Conservation (phyloP, 1,139 yeast species). For the Candida tetrigidarum region DNA sequence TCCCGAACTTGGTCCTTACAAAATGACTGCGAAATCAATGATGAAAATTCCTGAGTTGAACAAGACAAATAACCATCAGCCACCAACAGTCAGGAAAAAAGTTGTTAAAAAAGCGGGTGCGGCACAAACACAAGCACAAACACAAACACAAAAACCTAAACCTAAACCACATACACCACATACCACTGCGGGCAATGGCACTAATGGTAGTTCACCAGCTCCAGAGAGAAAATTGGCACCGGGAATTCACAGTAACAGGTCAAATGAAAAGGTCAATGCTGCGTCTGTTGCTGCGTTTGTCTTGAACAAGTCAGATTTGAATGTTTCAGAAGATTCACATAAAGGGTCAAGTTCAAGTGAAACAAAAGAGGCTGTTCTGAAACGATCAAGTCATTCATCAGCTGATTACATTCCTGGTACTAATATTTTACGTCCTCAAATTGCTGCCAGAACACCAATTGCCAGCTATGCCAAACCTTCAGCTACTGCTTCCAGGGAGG, state of each 20-base stretch:
- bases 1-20: constrained; percentile 76
- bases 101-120: constrained; percentile 15
- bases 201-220: constrained; percentile 7
- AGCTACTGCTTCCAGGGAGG: constrained; percentile 7
- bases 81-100: constrained; percentile 21
- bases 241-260: background rate
- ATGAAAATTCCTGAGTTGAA: constrained; percentile 52
- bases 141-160: constrained; percentile 10
- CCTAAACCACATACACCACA: constrained; percentile 12
- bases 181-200: constrained; percentile 5
- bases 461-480: constrained; percentile 11
- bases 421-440: constrained; percentile 57
- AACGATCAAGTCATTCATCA: constrained; percentile 11
- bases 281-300: constrained; percentile 54
- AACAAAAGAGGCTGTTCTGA: constrained; percentile 9
- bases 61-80: constrained; percentile 28
- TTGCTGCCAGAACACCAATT: constrained; percentile 43
- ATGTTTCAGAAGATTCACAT: constrained; percentile 19
- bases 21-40: constrained; percentile 60
- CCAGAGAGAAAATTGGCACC: constrained; percentile 14
- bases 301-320: constrained; percentile 30
- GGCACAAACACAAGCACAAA: constrained; percentile 2
- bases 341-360: constrained; percentile 14
- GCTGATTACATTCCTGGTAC: constrained; percentile 60
- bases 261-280: constrained; percentile 31